Conservation (phyloP, 768 basidiomycete species). For the Glaciozyma martinii region DNA sequence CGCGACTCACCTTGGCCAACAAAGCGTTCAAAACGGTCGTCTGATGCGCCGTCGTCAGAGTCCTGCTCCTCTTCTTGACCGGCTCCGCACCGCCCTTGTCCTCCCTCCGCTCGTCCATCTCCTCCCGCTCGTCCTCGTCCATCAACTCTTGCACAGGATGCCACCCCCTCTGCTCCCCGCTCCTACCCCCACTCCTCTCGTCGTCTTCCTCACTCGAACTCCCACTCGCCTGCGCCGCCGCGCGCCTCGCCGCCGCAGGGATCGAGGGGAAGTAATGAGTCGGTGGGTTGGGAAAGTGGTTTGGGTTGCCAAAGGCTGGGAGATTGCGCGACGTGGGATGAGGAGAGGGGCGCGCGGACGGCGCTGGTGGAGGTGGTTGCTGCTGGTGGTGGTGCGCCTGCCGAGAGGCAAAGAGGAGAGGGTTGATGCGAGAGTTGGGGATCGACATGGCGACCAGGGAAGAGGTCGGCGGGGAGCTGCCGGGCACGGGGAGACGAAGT, state of each 20-base stretch:
- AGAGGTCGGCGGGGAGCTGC: too few relatives aligned
- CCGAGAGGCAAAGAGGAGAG: too few relatives aligned
- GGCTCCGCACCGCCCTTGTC: conserved; percentile 2
- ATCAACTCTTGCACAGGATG: neutral
- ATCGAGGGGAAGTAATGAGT: conserved; percentile 8
- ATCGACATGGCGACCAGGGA: too few relatives aligned
- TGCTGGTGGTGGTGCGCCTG: too few relatives aligned
- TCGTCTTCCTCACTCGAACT: neutral
- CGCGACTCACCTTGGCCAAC: conserved; percentile 60
- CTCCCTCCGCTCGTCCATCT: neutral
- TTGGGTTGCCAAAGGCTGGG: neutral
- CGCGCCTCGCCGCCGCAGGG: neutral
- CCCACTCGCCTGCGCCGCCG: neutral
- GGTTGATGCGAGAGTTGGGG: too few relatives aligned
- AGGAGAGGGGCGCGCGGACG: too few relatives aligned
- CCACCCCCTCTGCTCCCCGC: neutral
- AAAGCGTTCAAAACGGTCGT: conserved; percentile 77
- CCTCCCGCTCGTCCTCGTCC: neutral
- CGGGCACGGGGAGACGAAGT: too few relatives aligned
- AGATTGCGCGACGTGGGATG: too few relatives aligned
- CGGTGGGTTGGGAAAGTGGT: neutral
- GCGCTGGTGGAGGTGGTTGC: too few relatives aligned
- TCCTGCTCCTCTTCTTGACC: conserved; percentile 53
- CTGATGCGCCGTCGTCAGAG: conserved; percentile 78
- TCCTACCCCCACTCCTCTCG: neutral